Evolutionary conservation across 78 protist species (phyloP).

Genomic region (Mantamonas sphyraenae): DNA sequence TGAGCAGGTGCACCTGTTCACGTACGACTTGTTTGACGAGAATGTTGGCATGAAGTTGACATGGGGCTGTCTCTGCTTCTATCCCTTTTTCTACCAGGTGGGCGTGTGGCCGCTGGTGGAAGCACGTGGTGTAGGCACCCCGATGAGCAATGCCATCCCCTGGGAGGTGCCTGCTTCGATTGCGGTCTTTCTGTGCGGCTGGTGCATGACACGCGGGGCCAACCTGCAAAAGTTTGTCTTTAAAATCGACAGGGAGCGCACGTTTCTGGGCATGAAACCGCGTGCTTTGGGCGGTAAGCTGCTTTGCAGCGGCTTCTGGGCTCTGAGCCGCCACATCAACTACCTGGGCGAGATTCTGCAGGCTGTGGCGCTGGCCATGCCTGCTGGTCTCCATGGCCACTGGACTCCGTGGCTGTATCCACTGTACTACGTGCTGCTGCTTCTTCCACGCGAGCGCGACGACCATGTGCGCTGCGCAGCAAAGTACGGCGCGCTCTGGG

Average conservation of each 20-base stretch:
- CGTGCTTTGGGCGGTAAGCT: not conserved
- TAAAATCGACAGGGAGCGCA: not conserved
- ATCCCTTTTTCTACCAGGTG: not conserved
- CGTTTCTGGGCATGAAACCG: not conserved
- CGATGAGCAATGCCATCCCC: not conserved
- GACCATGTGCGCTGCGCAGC: too few species aligned
- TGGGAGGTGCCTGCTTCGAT: too few species aligned
- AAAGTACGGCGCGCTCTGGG: too few species aligned
- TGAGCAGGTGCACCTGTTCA: slow-evolving; percentile 2
- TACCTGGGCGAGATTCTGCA: slow-evolving; percentile 13
- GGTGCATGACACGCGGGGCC: slow-evolving; percentile 9
- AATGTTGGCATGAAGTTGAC: not conserved
- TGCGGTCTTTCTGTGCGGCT: not conserved
- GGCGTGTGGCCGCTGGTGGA: not conserved
- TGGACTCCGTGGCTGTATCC: not conserved
- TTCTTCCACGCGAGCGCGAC: not conserved
- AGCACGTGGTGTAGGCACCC: not conserved
- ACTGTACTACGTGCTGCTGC: slow-evolving; percentile 2
- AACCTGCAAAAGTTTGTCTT: not conserved
- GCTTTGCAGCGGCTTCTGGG: slow-evolving; percentile 15
- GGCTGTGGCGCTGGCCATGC: slow-evolving; percentile 4
- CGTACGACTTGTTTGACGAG: slow-evolving; percentile 6
- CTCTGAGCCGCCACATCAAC: slow-evolving; percentile 6
- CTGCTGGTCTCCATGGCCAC: not conserved
- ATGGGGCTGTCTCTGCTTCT: not conserved